phyloP scores from a whole-genome alignment of 2,329 filamentous ascomycete species.

The Aspergillus alliaceus region DNA sequence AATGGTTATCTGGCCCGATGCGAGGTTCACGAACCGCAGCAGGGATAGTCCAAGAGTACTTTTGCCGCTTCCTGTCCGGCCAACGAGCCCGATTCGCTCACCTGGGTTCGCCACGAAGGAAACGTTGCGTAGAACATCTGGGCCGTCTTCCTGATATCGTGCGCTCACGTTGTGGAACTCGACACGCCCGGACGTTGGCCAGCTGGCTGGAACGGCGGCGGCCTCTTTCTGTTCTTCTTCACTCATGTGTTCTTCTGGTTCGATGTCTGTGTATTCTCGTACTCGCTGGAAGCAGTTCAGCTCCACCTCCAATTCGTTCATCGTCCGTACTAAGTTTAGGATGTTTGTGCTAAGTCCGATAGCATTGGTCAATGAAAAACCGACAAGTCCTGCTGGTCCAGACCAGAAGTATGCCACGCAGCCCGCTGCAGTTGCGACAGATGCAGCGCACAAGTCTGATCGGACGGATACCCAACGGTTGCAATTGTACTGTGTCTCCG shows the following conservation, averaged over 20 bases:
- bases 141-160: slow-evolving; percentile 20
- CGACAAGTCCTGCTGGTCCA: slow-evolving; percentile 55
- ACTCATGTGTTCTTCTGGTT: slow-evolving; percentile 22
- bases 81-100: slow-evolving; percentile 29
- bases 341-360: slow-evolving; percentile 57
- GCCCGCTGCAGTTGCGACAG: slow-evolving; percentile 54
- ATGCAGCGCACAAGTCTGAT: slow-evolving; percentile 55
- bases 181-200: slow-evolving; percentile 24
- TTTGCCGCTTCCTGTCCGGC: slow-evolving; percentile 36
- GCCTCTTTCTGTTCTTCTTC: slow-evolving; percentile 7
- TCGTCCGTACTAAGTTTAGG: slow-evolving; percentile 52
- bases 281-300: slow-evolving; percentile 43
- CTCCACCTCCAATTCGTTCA: slow-evolving; percentile 60
- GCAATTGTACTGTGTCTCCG: slow-evolving; percentile 55
- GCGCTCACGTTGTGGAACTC: slow-evolving; percentile 26
- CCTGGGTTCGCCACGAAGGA: slow-evolving; percentile 23
- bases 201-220: slow-evolving; percentile 19
- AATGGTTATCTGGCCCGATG: slow-evolving; percentile 53
- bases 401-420: slow-evolving; percentile 52
- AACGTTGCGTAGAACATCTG: slow-evolving; percentile 25
- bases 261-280: slow-evolving; percentile 24
- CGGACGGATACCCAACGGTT: slow-evolving; percentile 60
- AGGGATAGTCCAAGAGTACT: slow-evolving; percentile 53
- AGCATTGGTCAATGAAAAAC: slow-evolving; percentile 58
- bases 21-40: slow-evolving; percentile 54